Evolutionary conservation across 2,329 filamentous ascomycete genomes (phyloP).

Genomic region (Macroventuria anomochaeta): DNA sequence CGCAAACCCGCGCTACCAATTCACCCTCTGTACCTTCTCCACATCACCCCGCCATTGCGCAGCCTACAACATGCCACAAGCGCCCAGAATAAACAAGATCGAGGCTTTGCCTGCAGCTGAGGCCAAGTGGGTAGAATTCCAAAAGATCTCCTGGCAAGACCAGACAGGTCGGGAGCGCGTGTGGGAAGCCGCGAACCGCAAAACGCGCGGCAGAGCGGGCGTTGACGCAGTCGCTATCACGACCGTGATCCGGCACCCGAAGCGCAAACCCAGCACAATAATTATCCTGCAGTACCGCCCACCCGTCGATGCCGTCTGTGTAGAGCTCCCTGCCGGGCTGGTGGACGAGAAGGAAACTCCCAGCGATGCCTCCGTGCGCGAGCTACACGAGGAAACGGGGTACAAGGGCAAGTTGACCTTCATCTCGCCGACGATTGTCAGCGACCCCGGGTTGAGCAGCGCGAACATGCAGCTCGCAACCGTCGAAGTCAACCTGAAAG

Average conservation of each 20-base stretch:
- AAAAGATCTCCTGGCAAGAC: slow-evolving; percentile 60
- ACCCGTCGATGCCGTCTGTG: slow-evolving; percentile 63
- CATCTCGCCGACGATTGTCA: slow-evolving; percentile 71
- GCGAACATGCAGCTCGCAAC: slow-evolving; percentile 68
- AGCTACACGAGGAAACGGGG: slow-evolving; percentile 68
- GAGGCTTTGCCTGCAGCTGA: slow-evolving; percentile 59
- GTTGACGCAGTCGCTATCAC: slow-evolving; percentile 67
- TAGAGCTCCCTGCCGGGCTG: slow-evolving; percentile 67
- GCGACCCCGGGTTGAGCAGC: slow-evolving; percentile 67
- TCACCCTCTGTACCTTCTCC: slow-evolving; percentile 19
- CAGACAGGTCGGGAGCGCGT: slow-evolving; percentile 55
- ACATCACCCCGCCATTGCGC: slow-evolving; percentile 15
- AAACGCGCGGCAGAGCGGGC: slow-evolving; percentile 61
- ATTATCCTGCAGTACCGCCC: slow-evolving; percentile 67
- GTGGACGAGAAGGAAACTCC: slow-evolving; percentile 65
- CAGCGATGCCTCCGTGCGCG: slow-evolving; percentile 62
- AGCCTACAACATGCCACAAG: slow-evolving; percentile 44
- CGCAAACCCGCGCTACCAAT: not conserved
- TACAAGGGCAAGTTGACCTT: slow-evolving; percentile 60
- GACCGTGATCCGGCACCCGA: slow-evolving; percentile 60
- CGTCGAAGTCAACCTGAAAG: slow-evolving; percentile 62
- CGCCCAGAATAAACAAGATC: slow-evolving; percentile 45
- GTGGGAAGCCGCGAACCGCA: slow-evolving; percentile 59
- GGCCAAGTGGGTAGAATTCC: slow-evolving; percentile 64
- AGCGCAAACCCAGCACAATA: slow-evolving; percentile 57